Conservation (phyloP, 495 filamentous ascomycete genomes). For the Neurospora sp. region DNA sequence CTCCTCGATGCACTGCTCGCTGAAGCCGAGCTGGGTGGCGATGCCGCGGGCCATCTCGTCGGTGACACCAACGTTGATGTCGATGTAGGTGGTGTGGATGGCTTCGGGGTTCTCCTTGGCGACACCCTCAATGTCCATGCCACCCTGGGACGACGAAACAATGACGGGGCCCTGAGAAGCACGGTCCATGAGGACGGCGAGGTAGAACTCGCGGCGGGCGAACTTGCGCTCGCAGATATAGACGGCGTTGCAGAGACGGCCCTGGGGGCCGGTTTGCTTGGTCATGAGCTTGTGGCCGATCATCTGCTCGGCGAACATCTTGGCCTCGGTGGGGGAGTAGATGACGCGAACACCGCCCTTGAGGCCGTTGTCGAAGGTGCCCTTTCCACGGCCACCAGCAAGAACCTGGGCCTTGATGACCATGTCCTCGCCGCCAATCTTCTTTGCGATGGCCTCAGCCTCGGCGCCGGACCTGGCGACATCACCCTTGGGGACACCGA, state of each 20-base stretch:
- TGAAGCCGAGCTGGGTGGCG: slow-evolving; percentile 88
- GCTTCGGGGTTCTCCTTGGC: slow-evolving; percentile 96
- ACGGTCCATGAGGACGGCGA: slow-evolving; percentile 96
- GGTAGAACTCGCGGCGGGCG: slow-evolving; percentile 96
- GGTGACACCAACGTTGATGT: slow-evolving; percentile 92
- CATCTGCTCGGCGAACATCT: slow-evolving; percentile 98
- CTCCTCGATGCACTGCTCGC: slow-evolving; percentile 88
- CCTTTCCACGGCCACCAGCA: slow-evolving; percentile 94
- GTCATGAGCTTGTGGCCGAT: slow-evolving; percentile 99
- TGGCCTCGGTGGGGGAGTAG: slow-evolving; percentile 78
- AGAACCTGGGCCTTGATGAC: slow-evolving; percentile 99
- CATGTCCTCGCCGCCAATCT: slow-evolving; percentile 89
- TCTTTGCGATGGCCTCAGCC: slow-evolving; percentile 82
- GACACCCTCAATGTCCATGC: slow-evolving; percentile 97
- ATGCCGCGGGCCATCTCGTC: slow-evolving; percentile 88
- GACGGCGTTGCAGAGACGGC: slow-evolving; percentile 88
- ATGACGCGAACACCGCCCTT: slow-evolving; percentile 98
- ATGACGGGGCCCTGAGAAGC: slow-evolving; percentile 86
- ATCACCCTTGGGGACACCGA: slow-evolving; percentile 80
- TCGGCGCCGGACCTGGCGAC: slow-evolving; percentile 76
- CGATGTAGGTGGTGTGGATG: slow-evolving; percentile 83
- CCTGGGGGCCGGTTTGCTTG: slow-evolving; percentile 91
- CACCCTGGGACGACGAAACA: slow-evolving; percentile 93
- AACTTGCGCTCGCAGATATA: slow-evolving; percentile 99
- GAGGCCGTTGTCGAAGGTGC: slow-evolving; percentile 92